Conservation (phyloP, 768 basidiomycete genomes). For the Calocybe indica region DNA sequence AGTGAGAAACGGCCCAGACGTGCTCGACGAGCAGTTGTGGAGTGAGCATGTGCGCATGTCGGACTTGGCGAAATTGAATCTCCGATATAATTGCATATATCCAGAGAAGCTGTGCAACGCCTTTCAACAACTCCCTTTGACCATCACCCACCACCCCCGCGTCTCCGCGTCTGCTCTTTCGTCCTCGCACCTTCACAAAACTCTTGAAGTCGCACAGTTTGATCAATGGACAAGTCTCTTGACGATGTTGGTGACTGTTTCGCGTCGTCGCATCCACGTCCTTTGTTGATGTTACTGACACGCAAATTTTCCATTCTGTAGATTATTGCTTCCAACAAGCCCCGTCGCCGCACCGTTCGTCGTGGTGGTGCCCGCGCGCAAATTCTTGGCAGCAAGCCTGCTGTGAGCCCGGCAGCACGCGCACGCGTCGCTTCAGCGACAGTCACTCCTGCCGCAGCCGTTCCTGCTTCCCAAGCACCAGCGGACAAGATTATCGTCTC, state of each 20-base stretch:
- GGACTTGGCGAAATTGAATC: constrained; percentile 28
- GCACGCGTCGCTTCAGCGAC: constrained; percentile 44
- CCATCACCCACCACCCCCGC: constrained; percentile 16
- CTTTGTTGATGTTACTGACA: constrained; percentile 13
- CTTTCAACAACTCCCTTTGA: constrained; percentile 17
- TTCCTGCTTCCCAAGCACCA: constrained; percentile 35
- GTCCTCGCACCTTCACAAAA: not conserved
- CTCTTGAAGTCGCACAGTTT: not conserved
- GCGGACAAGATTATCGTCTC: constrained; percentile 95
- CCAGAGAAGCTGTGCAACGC: constrained; percentile 14
- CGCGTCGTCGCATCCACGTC: constrained; percentile 13
- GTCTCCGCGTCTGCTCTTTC: not conserved
- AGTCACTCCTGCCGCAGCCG: constrained; percentile 32
- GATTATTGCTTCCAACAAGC: constrained; percentile 61
- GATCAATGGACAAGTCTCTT: constrained; percentile 74
- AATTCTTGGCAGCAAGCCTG: constrained; percentile 49
- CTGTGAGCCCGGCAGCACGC: constrained; percentile 41
- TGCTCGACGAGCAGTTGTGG: no score
- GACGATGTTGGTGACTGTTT: constrained; percentile 55
- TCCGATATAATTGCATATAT: constrained; percentile 29
- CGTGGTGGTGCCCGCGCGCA: constrained; percentile 47
- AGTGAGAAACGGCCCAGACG: not conserved
- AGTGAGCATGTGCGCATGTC: constrained; percentile 4
- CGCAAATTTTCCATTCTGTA: constrained; percentile 20
- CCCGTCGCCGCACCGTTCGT: constrained; percentile 39